phyloP scores from a whole-genome alignment of 495 filamentous ascomycete genomes.

The Paragyromitra xinjiangensis region DNA sequence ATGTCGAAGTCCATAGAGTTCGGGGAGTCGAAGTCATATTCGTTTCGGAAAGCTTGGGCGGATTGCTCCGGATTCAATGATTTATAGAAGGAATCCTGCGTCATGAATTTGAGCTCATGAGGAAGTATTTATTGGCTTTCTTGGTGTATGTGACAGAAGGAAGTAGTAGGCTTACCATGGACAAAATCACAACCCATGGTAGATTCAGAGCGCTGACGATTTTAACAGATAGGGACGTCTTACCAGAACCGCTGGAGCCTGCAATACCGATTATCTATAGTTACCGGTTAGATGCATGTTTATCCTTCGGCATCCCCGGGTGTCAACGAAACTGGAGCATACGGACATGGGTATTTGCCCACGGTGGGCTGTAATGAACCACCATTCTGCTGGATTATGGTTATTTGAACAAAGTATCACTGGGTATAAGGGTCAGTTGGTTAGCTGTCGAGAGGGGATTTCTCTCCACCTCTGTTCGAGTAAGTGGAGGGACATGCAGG shows the following conservation, averaged over 20 bases:
- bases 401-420: constrained; percentile 25
- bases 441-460: constrained; percentile 2
- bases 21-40: constrained; percentile 95
- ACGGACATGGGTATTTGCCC: constrained; percentile 67
- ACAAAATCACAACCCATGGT: constrained; percentile 97
- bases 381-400: constrained; percentile 53
- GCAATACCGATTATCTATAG: constrained; percentile 86
- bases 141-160: not conserved
- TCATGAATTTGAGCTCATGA: constrained; percentile 25
- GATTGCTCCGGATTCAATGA: constrained; percentile 77
- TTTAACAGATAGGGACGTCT: constrained; percentile 92
- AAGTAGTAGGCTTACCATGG: constrained; percentile 72
- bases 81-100: constrained; percentile 96
- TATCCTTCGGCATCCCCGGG: constrained; percentile 1
- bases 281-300: constrained; percentile 29
- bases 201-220: constrained; percentile 89
- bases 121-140: constrained; percentile 29
- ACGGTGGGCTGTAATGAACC: constrained; percentile 88
- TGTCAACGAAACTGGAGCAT: constrained; percentile 2
- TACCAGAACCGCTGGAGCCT: constrained; percentile 94
- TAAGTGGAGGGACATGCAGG: constrained; percentile 5
- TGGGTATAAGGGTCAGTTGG: not conserved
- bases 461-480: constrained; percentile 13
- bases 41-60: constrained; percentile 78
- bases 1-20: constrained; percentile 94